A percentile compares a stretch with the other conserved stretches of the same genome.
These are phyloP conservation scores for Ascosphaera acerosa DNA, from an alignment of 2,329 filamentous ascomycete species.

Conservation along the genomic window DNA sequence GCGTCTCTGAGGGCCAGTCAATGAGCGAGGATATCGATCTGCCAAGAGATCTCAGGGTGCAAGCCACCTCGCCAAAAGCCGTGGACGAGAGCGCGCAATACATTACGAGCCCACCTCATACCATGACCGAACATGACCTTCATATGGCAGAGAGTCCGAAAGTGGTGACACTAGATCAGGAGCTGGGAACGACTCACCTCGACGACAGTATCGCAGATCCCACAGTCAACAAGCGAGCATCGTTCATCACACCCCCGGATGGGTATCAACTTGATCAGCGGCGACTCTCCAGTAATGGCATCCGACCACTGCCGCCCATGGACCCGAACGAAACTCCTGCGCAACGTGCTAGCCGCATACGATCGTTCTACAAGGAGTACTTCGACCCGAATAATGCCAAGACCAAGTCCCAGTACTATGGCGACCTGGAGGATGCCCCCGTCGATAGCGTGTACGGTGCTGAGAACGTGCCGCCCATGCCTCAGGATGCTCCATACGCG, in stretches of 20 bases:
- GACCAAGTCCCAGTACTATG: constrained; percentile 33
- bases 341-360: constrained; percentile 79
- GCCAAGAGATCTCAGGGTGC: not conserved
- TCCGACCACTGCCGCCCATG: constrained; percentile 70
- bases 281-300: constrained; percentile 28
- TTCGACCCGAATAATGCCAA: constrained; percentile 56
- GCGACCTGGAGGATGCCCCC: constrained; percentile 47
- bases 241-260: constrained; percentile 4
- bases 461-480: constrained; percentile 12
- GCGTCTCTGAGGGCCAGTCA: not conserved
- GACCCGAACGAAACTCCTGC: constrained; percentile 79
- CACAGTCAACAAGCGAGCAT: not conserved
- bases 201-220: not conserved
- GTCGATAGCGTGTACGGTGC: constrained; percentile 34
- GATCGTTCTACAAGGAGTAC: constrained; percentile 99
- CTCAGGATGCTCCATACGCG: constrained; percentile 38
- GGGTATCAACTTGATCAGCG: constrained; percentile 17
- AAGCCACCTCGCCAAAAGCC: not conserved
- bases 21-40: not conserved
- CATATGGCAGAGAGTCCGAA: not conserved
- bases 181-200: not conserved
- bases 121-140: not conserved
- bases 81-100: not conserved
- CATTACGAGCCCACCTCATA: not conserved
- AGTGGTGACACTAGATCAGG: not conserved